Evolutionary conservation across 345 rosid species (phyloP), one percentile per base, ranked within the genome.

Genomic region (Pugionium cornutum): DNA sequence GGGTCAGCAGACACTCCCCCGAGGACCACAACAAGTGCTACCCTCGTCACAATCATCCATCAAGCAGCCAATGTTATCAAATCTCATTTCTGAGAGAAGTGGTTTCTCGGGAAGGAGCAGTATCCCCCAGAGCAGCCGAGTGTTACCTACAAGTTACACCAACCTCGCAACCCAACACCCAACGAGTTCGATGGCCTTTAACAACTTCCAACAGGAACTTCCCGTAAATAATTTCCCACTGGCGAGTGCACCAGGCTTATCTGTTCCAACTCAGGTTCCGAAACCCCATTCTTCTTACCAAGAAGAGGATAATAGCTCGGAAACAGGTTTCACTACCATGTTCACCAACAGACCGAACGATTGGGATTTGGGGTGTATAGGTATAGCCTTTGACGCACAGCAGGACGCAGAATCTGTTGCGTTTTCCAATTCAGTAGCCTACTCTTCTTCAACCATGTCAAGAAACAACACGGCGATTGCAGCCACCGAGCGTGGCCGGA

Each of bases 351-450:
- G 72, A 70, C 69, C 87, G 40, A 77, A 79, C 10, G 81, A 82
- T 29, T 89, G 97, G 97, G 91, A 86, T 72, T 68, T 84, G 31
- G 82, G 84, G 53, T 84, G 79, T 74, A 84, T 82, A 1, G 89
- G 86, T 52, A 58, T 85, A 72, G 45, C 83, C 1, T 89, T 79
- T 64, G 84, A 84, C 58, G 62, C 79, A 7, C 77, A 85, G 26
- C 92, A 78, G 44, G 86, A 75, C 55, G 65, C 84, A 41, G 86
- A 75, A 50, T 67, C 84, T 1, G 41, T 81, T 11, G 67, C 31
- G 4, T 73, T 65, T 28, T 65, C 76, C 2, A 33, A 27, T 3
- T 73, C 72, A 32, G 76, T 66, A 59, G 76, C 72, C 2, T 73
- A 26, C 67, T 73, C 77, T 66, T 73, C 68, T 45, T 60, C 77